A percentile compares a stretch with the other conserved stretches of the same genome.
These are phyloP conservation scores for Penicillium palitans DNA, from an alignment of 2,329 filamentous ascomycete genomes.

Conservation along the genomic window DNA sequence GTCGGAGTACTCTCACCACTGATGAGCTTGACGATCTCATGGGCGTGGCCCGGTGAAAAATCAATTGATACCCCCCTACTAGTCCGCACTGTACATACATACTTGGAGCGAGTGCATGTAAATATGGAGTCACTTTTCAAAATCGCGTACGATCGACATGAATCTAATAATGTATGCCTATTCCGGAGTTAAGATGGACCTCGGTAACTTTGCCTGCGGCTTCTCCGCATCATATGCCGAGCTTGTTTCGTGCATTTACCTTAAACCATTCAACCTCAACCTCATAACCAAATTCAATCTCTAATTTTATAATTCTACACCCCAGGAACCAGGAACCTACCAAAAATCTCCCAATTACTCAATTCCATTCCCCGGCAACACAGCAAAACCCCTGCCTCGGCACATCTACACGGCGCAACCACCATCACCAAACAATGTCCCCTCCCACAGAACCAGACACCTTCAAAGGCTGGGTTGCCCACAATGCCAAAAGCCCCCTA, in stretches of 20 bases:
- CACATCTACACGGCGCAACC: slow-evolving; percentile 3
- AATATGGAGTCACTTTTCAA: slow-evolving; percentile 14
- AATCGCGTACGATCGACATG: background rate
- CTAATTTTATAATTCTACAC: background rate
- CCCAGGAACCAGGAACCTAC: no score
- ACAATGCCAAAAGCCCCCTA: slow-evolving; percentile 34
- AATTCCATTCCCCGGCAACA: background rate
- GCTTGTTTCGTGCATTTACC: background rate
- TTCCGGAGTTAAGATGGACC: slow-evolving; percentile 7
- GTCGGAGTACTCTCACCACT: slow-evolving; percentile 48
- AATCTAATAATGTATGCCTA: background rate
- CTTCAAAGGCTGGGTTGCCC: slow-evolving; percentile 44
- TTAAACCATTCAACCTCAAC: background rate
- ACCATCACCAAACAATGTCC: slow-evolving; percentile 3
- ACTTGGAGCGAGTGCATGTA: slow-evolving; percentile 17
- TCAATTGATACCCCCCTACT: slow-evolving; percentile 18
- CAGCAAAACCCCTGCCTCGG: background rate
- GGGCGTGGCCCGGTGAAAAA: slow-evolving; percentile 28
- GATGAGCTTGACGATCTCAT: slow-evolving; percentile 47
- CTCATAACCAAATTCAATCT: background rate
- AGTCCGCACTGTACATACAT: slow-evolving; percentile 28
- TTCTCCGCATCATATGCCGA: slow-evolving; percentile 14
- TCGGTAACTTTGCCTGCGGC: slow-evolving; percentile 15
- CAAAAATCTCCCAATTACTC: background rate
- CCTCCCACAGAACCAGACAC: slow-evolving; percentile 25